phyloP scores from a whole-genome alignment of 345 rosid genomes.

The Ceriops zippeliana region DNA sequence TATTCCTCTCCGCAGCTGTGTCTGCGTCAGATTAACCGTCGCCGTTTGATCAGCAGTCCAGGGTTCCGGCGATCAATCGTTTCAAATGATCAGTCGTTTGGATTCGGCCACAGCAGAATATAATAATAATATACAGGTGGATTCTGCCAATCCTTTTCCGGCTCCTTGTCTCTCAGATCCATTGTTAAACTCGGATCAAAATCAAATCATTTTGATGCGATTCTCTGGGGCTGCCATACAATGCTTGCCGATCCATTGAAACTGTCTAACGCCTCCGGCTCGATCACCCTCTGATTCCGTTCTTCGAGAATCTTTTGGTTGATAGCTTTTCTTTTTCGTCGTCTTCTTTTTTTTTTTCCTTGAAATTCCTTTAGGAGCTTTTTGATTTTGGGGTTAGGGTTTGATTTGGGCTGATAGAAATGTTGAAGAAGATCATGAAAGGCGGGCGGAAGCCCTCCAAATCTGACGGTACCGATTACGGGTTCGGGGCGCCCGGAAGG shows the following conservation, averaged over 20 bases:
- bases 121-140: constrained; percentile 8
- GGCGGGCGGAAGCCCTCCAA: constrained; percentile 75
- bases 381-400: constrained; percentile 25
- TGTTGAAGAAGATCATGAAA: constrained; percentile 86
- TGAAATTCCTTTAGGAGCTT: background rate
- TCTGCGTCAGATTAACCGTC: background rate
- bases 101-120: background rate
- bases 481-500: constrained; percentile 32
- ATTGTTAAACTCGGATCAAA: background rate
- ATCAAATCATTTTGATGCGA: constrained; percentile 4
- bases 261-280: background rate
- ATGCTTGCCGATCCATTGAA: constrained; percentile 31
- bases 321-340: too few relatives aligned
- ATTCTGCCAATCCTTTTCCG: background rate
- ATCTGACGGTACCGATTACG: constrained; percentile 49
- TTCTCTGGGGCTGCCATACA: constrained; percentile 11
- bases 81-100: constrained; percentile 8
- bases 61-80: constrained; percentile 13
- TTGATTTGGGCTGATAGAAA: constrained; percentile 18
- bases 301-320: too few relatives aligned
- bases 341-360: too few relatives aligned
- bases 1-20: background rate
- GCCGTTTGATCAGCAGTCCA: constrained; percentile 1
- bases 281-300: background rate
- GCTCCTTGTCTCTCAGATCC: constrained; percentile 17